A percentile compares a stretch with the other conserved stretches of the same genome.
Evolutionary conservation across 108 stramenopile species (phyloP).

Genomic region (Bacterosira constricta): DNA sequence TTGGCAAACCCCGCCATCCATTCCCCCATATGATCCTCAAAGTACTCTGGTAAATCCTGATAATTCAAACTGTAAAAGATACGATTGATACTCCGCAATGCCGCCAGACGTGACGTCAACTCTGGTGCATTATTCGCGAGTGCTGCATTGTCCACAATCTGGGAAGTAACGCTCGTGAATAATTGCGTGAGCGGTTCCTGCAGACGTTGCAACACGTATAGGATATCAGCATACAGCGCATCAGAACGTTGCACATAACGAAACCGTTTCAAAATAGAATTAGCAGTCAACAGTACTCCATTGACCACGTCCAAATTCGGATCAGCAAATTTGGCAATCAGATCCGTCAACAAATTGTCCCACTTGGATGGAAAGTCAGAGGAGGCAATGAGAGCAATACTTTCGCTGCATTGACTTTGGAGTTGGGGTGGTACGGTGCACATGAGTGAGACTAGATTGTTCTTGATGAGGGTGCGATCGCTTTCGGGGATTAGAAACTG

Average conservation of each 20-base stretch:
- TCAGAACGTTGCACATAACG: constrained; percentile 90
- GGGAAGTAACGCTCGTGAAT: constrained; percentile 59
- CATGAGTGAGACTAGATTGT: constrained; percentile 94
- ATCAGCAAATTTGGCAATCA: constrained; percentile 78
- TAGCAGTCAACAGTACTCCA: constrained; percentile 95
- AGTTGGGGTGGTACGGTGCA: constrained; percentile 89
- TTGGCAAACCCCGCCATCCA: constrained; percentile 94
- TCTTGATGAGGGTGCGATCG: constrained; percentile 94
- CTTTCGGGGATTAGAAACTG: constrained; percentile 45
- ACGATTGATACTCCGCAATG: constrained; percentile 84
- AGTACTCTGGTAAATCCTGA: constrained; percentile 98
- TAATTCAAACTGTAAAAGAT: constrained; percentile 97
- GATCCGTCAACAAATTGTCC: constrained; percentile 89
- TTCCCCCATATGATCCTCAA: constrained; percentile 94
- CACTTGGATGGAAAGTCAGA: constrained; percentile 96
- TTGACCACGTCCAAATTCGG: constrained; percentile 80
- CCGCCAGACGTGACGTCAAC: constrained; percentile 63
- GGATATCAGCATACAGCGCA: constrained; percentile 79
- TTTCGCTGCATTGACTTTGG: constrained; percentile 92
- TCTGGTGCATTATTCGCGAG: constrained; percentile 42
- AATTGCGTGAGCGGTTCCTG: constrained; percentile 83
- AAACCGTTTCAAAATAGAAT: constrained; percentile 94
- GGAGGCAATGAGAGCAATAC: constrained; percentile 91
- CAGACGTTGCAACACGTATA: constrained; percentile 80
- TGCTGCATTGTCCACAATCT: constrained; percentile 54